phyloP scores from a whole-genome alignment of 495 filamentous ascomycete species.

The Aspergillus steynii region DNA sequence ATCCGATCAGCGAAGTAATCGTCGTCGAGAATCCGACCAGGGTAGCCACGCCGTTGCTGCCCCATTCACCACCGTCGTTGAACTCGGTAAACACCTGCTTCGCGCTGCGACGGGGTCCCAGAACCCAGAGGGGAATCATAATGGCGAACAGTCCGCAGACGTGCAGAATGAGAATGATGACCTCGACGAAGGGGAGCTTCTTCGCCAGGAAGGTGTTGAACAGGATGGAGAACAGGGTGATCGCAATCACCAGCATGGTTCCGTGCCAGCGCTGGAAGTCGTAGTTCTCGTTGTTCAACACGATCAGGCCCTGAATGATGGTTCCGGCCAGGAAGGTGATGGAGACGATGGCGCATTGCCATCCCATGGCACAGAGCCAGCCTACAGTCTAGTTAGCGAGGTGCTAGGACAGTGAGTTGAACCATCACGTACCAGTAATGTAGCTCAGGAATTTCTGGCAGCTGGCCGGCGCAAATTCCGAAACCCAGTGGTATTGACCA shows the following conservation, averaged over 20 bases:
- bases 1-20: conserved; percentile 53
- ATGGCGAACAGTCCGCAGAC: conserved; percentile 62
- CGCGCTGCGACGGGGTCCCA: conserved; percentile 46
- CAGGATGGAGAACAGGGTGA: conserved; percentile 48
- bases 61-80: conserved; percentile 56
- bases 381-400: conserved; percentile 24
- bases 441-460: conserved; percentile 61
- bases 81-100: conserved; percentile 56
- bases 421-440: conserved; percentile 44
- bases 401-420: too few species aligned
- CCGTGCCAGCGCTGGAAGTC: conserved; percentile 58
- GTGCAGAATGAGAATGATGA: conserved; percentile 61
- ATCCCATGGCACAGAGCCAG: conserved; percentile 62
- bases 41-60: conserved; percentile 49
- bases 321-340: conserved; percentile 55
- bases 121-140: conserved; percentile 57
- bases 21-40: conserved; percentile 57
- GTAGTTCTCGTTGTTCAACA: conserved; percentile 50
- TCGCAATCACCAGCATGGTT: conserved; percentile 55
- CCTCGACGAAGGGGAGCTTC: conserved; percentile 58
- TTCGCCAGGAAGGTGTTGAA: conserved; percentile 59
- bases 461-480: conserved; percentile 53
- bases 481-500: conserved; percentile 63
- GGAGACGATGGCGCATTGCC: conserved; percentile 58
- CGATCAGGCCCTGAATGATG: conserved; percentile 60